A percentile compares a stretch with the other conserved stretches of the same genome.
These are phyloP conservation scores for Hyaloscypha hepaticicola DNA, from an alignment of 495 filamentous ascomycete species.

Conservation along the genomic window DNA sequence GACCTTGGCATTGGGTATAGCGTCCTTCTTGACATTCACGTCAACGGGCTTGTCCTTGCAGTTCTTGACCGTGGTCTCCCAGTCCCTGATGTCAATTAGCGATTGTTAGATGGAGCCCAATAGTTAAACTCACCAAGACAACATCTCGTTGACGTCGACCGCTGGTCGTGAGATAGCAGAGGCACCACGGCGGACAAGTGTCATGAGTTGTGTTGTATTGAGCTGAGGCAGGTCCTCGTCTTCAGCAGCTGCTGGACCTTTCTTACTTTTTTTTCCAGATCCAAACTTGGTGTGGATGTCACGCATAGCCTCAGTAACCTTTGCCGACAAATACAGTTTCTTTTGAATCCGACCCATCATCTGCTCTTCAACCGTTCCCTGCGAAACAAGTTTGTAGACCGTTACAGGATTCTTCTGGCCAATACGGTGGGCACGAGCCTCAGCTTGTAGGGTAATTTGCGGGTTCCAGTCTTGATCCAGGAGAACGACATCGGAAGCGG, in stretches of 20 bases:
- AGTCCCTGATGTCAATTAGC: slow-evolving; percentile 38
- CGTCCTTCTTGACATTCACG: slow-evolving; percentile 36
- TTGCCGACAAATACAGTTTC: slow-evolving; percentile 64
- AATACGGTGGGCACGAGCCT: slow-evolving; percentile 94
- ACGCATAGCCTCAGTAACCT: slow-evolving; percentile 59
- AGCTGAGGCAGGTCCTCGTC: slow-evolving; percentile 50
- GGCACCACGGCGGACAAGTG: slow-evolving; percentile 55
- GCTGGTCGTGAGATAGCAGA: slow-evolving; percentile 53
- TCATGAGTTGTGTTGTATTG: slow-evolving; percentile 52
- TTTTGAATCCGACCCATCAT: slow-evolving; percentile 69
- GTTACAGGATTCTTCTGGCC: slow-evolving; percentile 91
- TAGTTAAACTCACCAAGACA: slow-evolving; percentile 44
- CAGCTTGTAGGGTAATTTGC: slow-evolving; percentile 78
- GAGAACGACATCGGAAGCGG: slow-evolving; percentile 61
- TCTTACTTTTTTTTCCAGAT: slow-evolving; percentile 32
- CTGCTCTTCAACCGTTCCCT: slow-evolving; percentile 87
- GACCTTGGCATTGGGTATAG: slow-evolving; percentile 30
- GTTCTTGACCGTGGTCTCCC: slow-evolving; percentile 52
- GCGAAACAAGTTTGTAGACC: slow-evolving; percentile 74
- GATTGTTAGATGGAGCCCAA: neutral
- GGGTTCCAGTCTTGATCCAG: slow-evolving; percentile 70
- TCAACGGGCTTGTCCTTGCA: slow-evolving; percentile 55
- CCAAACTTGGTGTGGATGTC: slow-evolving; percentile 47
- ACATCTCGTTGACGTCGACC: slow-evolving; percentile 56
- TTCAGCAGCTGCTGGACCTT: slow-evolving; percentile 13